Percentiles rank a stretch among this genome's conserved stretches.
Conservation (phyloP, 257 asterid species). For the Forsythia viridissima region DNA sequence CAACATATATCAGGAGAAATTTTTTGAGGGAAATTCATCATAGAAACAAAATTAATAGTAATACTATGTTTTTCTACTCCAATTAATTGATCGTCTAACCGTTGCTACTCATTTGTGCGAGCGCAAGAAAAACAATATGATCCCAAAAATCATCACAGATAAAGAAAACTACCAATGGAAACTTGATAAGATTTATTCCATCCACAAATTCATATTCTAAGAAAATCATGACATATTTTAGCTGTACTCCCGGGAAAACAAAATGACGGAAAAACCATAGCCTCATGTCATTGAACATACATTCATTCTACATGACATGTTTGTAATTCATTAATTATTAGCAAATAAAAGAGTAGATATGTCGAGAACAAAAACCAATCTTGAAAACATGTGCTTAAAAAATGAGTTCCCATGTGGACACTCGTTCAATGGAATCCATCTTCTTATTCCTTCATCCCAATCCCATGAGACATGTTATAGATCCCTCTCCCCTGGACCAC, state of each 20-base stretch:
- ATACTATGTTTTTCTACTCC: too few species aligned
- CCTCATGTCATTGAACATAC: neutral
- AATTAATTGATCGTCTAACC: too few species aligned
- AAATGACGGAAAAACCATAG: neutral
- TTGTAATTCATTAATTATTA: neutral
- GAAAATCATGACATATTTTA: neutral
- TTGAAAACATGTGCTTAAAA: neutral
- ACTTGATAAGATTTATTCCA: neutral
- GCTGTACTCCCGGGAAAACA: neutral
- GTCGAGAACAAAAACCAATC: neutral
- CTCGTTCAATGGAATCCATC: neutral
- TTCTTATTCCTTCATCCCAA: slow-evolving; percentile 29
- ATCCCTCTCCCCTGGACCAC: slow-evolving; percentile 31
- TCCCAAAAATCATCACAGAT: too few species aligned
- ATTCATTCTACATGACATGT: neutral
- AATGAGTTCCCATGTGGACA: neutral
- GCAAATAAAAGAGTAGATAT: neutral
- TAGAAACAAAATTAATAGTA: too few species aligned
- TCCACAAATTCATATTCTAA: neutral
- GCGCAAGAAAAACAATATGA: too few species aligned
- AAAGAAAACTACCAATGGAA: too few species aligned
- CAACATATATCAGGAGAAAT: too few species aligned
- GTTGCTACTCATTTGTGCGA: too few species aligned
- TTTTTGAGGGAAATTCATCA: too few species aligned
- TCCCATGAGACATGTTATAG: slow-evolving; percentile 31